Conservation (phyloP, 2,329 filamentous ascomycete species). For the Scortechinia acanthostroma region DNA sequence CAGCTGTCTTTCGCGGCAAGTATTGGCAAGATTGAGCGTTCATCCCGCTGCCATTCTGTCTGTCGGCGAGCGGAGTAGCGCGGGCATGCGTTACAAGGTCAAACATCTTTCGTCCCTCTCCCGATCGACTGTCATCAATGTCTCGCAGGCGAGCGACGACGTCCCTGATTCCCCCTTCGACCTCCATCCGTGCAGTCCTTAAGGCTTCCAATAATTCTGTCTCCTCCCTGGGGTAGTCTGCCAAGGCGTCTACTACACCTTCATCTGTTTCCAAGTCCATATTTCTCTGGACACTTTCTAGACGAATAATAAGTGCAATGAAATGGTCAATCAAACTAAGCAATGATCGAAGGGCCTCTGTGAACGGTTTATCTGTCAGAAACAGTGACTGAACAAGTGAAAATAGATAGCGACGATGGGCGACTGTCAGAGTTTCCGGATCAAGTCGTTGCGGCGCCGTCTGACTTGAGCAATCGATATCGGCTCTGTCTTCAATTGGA, state of each 20-base stretch:
- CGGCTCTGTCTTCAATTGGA: slow-evolving; percentile 4
- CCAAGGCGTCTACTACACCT: background rate
- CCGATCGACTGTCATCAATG: slow-evolving; percentile 49
- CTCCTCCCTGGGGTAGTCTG: background rate
- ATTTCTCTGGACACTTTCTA: slow-evolving; percentile 35
- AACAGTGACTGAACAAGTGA: slow-evolving; percentile 39
- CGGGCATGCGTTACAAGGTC: slow-evolving; percentile 44
- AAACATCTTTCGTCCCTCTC: slow-evolving; percentile 49
- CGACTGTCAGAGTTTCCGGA: slow-evolving; percentile 55
- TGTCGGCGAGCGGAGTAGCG: background rate
- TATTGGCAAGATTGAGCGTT: slow-evolving; percentile 30
- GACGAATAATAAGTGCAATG: slow-evolving; percentile 50
- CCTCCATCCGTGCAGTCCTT: background rate
- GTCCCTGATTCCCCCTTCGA: background rate
- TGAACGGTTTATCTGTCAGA: slow-evolving; percentile 35
- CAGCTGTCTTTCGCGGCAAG: slow-evolving; percentile 47
- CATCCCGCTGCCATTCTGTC: slow-evolving; percentile 11
- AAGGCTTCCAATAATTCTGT: background rate
- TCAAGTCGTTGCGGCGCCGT: slow-evolving; percentile 34
- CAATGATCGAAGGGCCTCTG: slow-evolving; percentile 33
- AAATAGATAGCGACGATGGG: slow-evolving; percentile 51
- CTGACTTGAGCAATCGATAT: slow-evolving; percentile 2
- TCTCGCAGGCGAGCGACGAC: background rate
- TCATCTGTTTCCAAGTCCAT: background rate
- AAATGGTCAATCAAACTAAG: slow-evolving; percentile 50